phyloP scores from a whole-genome alignment of 2,329 filamentous ascomycete species.

The Laburnicola sp. region DNA sequence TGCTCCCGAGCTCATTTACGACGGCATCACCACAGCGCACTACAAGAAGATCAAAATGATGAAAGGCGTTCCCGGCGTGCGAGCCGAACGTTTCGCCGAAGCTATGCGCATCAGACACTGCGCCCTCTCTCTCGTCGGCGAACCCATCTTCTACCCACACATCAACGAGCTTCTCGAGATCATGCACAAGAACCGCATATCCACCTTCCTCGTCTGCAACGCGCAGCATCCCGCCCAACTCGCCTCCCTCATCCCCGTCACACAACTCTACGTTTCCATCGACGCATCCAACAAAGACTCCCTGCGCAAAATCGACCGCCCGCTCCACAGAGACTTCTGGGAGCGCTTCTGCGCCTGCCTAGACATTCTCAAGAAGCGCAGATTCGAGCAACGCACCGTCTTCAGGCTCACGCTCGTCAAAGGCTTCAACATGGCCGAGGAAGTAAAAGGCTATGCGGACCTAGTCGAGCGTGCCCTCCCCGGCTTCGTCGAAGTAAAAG shows the following conservation, averaged over 20 bases:
- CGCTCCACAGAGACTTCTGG: slow-evolving; percentile 95
- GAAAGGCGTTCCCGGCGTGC: slow-evolving; percentile 87
- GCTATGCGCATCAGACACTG: slow-evolving; percentile 93
- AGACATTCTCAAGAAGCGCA: slow-evolving; percentile 81
- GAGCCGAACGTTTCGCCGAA: slow-evolving; percentile 88
- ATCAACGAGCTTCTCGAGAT: slow-evolving; percentile 90
- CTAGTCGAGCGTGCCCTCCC: slow-evolving; percentile 84
- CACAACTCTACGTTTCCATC: slow-evolving; percentile 94
- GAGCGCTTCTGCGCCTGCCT: slow-evolving; percentile 90
- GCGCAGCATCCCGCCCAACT: slow-evolving; percentile 94
- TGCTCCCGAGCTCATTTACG: slow-evolving; percentile 83
- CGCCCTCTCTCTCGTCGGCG: slow-evolving; percentile 86
- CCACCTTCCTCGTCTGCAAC: slow-evolving; percentile 94
- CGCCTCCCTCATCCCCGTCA: slow-evolving; percentile 78
- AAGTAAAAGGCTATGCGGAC: slow-evolving; percentile 85
- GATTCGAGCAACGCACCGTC: slow-evolving; percentile 86
- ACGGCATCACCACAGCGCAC: slow-evolving; percentile 86
- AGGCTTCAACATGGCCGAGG: slow-evolving; percentile 96
- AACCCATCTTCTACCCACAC: slow-evolving; percentile 98
- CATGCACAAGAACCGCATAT: slow-evolving; percentile 84
- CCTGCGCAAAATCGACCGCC: slow-evolving; percentile 84
- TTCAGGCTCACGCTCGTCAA: slow-evolving; percentile 95
- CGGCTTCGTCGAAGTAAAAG: slow-evolving; percentile 94
- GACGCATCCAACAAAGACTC: slow-evolving; percentile 90
- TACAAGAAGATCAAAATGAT: slow-evolving; percentile 99